Conservation (phyloP, 192 early-diverging fungal species). For the Coemansia sp. region DNA sequence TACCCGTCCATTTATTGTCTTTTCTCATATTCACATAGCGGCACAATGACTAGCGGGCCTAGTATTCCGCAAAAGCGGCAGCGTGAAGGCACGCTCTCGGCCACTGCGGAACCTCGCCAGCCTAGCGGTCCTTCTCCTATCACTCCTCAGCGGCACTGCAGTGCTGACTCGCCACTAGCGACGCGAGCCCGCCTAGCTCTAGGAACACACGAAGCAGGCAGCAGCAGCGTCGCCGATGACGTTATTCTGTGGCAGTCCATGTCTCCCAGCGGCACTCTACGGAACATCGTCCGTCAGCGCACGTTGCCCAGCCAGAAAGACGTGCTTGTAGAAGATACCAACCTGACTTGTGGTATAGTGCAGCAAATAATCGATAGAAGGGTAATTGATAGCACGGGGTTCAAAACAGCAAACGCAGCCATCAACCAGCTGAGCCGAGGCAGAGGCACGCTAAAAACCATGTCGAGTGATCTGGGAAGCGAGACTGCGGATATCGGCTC, state of each 20-base stretch:
- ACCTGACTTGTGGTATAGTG: constrained; percentile 27
- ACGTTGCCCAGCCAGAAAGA: constrained; percentile 6
- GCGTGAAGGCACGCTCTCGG: constrained; percentile 7
- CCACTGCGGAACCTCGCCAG: not conserved
- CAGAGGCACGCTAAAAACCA: not conserved
- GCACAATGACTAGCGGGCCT: not conserved
- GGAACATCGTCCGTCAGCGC: constrained; percentile 33
- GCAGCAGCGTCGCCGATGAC: constrained; percentile 8
- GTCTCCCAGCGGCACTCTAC: constrained; percentile 45
- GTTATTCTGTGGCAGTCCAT: constrained; percentile 45
- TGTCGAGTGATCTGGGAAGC: constrained; percentile 16
- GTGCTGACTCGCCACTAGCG: constrained; percentile 26
- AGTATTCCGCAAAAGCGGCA: constrained; percentile 22
- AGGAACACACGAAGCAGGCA: not conserved
- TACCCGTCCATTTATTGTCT: not conserved
- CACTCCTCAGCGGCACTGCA: constrained; percentile 25
- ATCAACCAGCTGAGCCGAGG: not conserved
- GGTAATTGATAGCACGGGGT: constrained; percentile 9
- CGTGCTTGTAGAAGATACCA: constrained; percentile 11
- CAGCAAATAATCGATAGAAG: constrained; percentile 43
- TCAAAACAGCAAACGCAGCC: constrained; percentile 1
- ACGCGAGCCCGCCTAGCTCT: constrained; percentile 1
- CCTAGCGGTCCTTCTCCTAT: not conserved
- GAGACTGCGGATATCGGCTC: constrained; percentile 4
- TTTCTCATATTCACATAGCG: not conserved